Percentiles rank a stretch among this genome's conserved stretches.
phyloP scores from a whole-genome alignment of 352 stramenopile species.

The Phytophthora sp. region DNA sequence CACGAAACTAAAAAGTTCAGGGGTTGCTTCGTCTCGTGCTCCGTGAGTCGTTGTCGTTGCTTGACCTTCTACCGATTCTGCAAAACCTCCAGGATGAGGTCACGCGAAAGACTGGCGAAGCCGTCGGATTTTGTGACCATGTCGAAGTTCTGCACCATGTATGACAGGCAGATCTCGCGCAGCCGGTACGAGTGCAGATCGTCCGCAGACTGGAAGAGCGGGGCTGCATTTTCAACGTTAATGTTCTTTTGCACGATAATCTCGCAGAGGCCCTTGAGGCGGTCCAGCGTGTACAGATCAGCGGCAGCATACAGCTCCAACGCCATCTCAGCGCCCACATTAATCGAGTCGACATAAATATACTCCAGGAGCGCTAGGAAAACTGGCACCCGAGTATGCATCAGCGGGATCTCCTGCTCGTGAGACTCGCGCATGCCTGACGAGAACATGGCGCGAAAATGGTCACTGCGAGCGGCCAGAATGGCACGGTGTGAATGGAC shows the following conservation, averaged over 20 bases:
- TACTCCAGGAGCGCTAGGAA: conserved; percentile 97
- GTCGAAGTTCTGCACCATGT: conserved; percentile 92
- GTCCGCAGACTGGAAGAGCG: conserved; percentile 86
- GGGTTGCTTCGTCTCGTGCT: conserved; percentile 21
- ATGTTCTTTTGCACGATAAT: conserved; percentile 92
- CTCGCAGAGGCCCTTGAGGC: conserved; percentile 92
- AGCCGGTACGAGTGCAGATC: conserved; percentile 84
- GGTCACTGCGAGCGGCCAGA: conserved; percentile 93
- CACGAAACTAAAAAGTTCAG: conserved; percentile 28
- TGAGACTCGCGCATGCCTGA: conserved; percentile 93
- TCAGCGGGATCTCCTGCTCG: conserved; percentile 88
- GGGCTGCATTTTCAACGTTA: conserved; percentile 85
- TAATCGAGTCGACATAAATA: conserved; percentile 96
- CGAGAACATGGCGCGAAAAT: conserved; percentile 95
- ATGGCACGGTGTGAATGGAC: conserved; percentile 92
- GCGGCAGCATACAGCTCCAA: conserved; percentile 94
- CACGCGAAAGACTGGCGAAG: conserved; percentile 83
- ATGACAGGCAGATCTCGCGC: conserved; percentile 89
- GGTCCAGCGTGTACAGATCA: conserved; percentile 95
- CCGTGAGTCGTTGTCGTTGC: conserved; percentile 6
- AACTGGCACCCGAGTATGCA: conserved; percentile 90
- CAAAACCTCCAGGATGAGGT: conserved; percentile 90
- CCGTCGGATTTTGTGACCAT: conserved; percentile 92
- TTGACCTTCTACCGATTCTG: conserved; percentile 73
- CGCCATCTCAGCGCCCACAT: conserved; percentile 91